Evolutionary conservation across 495 filamentous ascomycete genomes (phyloP), one percentile per base, ranked within the genome.

Genomic region (Letharia lupina): DNA sequence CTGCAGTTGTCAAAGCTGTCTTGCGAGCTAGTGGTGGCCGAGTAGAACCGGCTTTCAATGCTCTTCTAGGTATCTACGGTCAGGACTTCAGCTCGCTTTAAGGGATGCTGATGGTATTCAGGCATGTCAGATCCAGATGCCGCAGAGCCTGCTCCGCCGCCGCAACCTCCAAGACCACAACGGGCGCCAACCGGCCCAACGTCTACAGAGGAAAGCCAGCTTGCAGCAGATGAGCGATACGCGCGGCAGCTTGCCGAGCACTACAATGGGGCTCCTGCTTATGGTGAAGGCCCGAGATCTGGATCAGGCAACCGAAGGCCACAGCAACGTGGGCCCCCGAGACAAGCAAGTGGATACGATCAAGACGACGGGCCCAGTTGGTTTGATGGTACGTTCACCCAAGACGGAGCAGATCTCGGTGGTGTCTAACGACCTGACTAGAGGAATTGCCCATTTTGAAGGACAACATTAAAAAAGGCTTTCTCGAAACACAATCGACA

Each of bases 41-140:
- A 70, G 86, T 99, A 54, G 94, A 99, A 73, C 90, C 91, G 16
- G 94, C 94, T 48, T 98, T 98, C 79, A 94, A 96, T 78, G 94
- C 95, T 39, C 84, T 99, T 11, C 82, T 98, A 35, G 88, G 91
- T 91, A 77, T 64, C 84, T 65, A 45, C 50, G 41, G 50, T 31
- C 13, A 37, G 13, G 71, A 57, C 31, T 39, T 58, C 20, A 35
- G 9, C n/a, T 41, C 20, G 50, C n/a, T 41, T 61, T 23, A 54
- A 42, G 47, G 64, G 40, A 39, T 10, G 37, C 40, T 62, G 63
- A 69, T 45, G 62, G 66, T 62, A 31, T 18, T 35, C 59, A 93
- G 91, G 88, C 69, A 96, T 96, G 92, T 92, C 91, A 63, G 94
- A 98, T 77, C 94, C 94, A 31, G 87, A 87, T 76, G 91, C 91